Conservation (phyloP, 371 early-diverging fungal genomes). For the Haplosporangium sp. region DNA sequence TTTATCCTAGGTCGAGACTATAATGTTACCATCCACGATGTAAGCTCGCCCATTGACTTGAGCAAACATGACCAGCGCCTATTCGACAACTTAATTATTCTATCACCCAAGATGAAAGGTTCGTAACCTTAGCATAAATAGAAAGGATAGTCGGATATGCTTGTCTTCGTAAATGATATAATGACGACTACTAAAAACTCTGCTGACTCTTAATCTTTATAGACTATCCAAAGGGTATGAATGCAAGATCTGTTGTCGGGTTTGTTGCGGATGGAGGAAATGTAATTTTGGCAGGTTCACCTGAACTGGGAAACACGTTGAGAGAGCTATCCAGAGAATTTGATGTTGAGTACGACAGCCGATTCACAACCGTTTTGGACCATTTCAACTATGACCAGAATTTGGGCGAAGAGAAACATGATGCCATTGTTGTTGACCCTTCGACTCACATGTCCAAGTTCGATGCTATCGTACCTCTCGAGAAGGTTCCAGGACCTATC, state of each 20-base stretch:
- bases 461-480: conserved; percentile 57
- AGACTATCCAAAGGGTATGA: conserved; percentile 62
- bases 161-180: neutral
- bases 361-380: conserved; percentile 76
- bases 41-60: conserved; percentile 56
- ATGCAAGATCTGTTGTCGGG: conserved; percentile 73
- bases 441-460: conserved; percentile 55
- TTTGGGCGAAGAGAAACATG: conserved; percentile 53
- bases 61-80: conserved; percentile 64
- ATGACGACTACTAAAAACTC: neutral
- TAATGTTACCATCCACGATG: conserved; percentile 64
- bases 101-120: conserved; percentile 76
- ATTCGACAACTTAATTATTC: conserved; percentile 79
- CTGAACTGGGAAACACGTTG: conserved; percentile 73
- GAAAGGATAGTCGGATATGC: neutral
- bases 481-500: conserved; percentile 62
- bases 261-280: conserved; percentile 96
- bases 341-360: conserved; percentile 82
- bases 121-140: conserved; percentile 15
- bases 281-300: conserved; percentile 77
- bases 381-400: conserved; percentile 64
- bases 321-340: conserved; percentile 89
- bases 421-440: conserved; percentile 57
- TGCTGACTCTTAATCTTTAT: conserved; percentile 5
- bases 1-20: conserved; percentile 72